phyloP scores from a whole-genome alignment of 371 early-diverging fungal genomes.

The Rhizomucor miehei region DNA sequence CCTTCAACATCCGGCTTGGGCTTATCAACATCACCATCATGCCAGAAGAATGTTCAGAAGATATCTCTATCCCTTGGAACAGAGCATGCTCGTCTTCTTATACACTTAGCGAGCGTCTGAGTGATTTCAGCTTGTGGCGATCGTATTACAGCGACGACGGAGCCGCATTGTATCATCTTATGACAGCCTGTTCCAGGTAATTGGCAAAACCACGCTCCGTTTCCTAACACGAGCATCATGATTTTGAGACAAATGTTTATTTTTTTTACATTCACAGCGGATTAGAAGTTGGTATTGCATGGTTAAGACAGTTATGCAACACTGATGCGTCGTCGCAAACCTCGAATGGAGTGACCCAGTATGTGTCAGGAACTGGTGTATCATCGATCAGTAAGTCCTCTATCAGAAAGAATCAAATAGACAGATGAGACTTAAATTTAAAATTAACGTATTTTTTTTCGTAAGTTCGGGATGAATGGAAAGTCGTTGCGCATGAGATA shows the following conservation, averaged over 20 bases:
- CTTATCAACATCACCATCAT: slow-evolving; percentile 78
- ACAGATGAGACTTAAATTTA: not conserved
- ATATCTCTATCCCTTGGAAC: slow-evolving; percentile 67
- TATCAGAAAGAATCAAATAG: not conserved
- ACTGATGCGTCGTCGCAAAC: slow-evolving; percentile 39
- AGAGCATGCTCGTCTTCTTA: slow-evolving; percentile 71
- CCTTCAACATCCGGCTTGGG: slow-evolving; percentile 86
- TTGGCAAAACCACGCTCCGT: not conserved
- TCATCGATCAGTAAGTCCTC: slow-evolving; percentile 65
- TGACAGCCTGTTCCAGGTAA: slow-evolving; percentile 76
- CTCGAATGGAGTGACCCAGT: slow-evolving; percentile 37
- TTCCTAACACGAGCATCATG: too few species aligned
- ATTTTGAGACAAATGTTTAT: too few species aligned
- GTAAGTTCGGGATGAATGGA: slow-evolving; percentile 81
- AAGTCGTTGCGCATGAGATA: slow-evolving; percentile 93
- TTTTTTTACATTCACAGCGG: slow-evolving; percentile 61
- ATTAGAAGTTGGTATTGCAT: slow-evolving; percentile 89
- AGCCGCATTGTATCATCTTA: slow-evolving; percentile 90
- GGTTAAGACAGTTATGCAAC: slow-evolving; percentile 79
- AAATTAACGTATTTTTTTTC: not conserved
- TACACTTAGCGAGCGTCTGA: slow-evolving; percentile 74
- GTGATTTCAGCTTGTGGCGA: slow-evolving; percentile 90
- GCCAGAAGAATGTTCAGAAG: slow-evolving; percentile 55
- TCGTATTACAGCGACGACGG: slow-evolving; percentile 63
- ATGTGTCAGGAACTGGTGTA: slow-evolving; percentile 83